Evolutionary conservation across 371 early-diverging fungal genomes (phyloP).

Genomic region (Scutellospora calospora): DNA sequence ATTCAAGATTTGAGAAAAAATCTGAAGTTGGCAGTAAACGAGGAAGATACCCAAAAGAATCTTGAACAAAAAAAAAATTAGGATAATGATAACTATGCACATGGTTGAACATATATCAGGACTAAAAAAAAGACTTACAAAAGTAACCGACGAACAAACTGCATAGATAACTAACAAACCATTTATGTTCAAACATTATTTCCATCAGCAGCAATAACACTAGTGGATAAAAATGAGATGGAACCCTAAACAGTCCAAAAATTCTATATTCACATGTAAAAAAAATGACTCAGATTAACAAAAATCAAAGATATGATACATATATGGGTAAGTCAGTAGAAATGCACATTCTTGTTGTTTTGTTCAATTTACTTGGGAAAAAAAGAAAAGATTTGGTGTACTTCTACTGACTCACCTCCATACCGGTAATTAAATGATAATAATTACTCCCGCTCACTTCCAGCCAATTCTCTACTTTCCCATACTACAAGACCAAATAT

Average conservation of each 20-base stretch:
- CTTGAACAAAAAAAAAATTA: neutral
- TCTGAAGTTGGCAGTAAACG: constrained; percentile 24
- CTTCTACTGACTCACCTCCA: neutral
- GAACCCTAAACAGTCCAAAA: constrained; percentile 34
- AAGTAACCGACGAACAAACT: constrained; percentile 35
- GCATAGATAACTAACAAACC: constrained; percentile 40
- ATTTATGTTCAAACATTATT: constrained; percentile 18
- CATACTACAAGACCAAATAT: constrained; percentile 45
- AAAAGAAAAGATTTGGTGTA: too few species aligned
- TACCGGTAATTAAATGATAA: neutral
- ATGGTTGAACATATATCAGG: too few species aligned
- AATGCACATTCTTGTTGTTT: too few species aligned
- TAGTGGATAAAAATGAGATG: constrained; percentile 44
- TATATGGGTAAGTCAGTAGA: too few species aligned
- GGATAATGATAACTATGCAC: too few species aligned
- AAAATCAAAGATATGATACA: too few species aligned
- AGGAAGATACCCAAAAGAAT: constrained; percentile 42
- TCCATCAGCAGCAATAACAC: constrained; percentile 41
- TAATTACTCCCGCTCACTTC: constrained; percentile 40
- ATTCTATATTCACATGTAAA: neutral
- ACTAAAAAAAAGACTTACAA: constrained; percentile 15
- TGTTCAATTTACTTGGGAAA: too few species aligned
- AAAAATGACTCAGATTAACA: neutral
- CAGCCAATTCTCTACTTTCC: constrained; percentile 45
- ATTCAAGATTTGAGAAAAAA: constrained; percentile 30